phyloP scores from a whole-genome alignment of 805 yeast species.

The Metschnikowia continentalis region DNA sequence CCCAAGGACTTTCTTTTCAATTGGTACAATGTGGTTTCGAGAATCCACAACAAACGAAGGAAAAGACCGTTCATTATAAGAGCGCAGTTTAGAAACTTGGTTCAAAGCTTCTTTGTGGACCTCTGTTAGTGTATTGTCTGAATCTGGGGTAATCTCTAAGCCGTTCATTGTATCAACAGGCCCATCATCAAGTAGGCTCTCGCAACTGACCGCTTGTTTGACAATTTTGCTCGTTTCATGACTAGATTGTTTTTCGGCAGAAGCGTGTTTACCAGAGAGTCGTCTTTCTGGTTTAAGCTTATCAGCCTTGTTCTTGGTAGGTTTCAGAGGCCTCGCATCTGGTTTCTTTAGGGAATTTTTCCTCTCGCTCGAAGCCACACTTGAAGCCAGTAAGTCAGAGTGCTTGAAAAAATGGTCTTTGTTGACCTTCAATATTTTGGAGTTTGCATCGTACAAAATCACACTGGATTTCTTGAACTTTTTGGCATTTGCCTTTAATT shows the following conservation, averaged over 20 bases:
- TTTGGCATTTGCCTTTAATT: conserved; percentile 21
- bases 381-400: neutral
- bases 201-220: neutral
- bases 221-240: neutral
- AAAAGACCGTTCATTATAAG: neutral
- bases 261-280: neutral
- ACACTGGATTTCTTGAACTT: conserved; percentile 21
- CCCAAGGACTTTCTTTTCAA: conserved; percentile 29
- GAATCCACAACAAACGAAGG: conserved; percentile 20
- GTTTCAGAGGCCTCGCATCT: neutral
- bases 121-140: neutral
- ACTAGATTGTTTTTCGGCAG: neutral
- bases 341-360: neutral
- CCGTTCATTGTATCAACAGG: neutral
- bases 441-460: conserved; percentile 19
- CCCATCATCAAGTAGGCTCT: neutral
- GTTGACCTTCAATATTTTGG: conserved; percentile 11
- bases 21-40: conserved; percentile 30
- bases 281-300: neutral
- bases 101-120: neutral
- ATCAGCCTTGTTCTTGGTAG: neutral
- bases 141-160: neutral
- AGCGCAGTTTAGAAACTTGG: neutral
- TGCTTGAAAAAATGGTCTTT: neutral
- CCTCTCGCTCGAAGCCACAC: neutral